Evolutionary conservation across 2,329 filamentous ascomycete genomes (phyloP).

Genomic region (Cladorrhinum sp.): DNA sequence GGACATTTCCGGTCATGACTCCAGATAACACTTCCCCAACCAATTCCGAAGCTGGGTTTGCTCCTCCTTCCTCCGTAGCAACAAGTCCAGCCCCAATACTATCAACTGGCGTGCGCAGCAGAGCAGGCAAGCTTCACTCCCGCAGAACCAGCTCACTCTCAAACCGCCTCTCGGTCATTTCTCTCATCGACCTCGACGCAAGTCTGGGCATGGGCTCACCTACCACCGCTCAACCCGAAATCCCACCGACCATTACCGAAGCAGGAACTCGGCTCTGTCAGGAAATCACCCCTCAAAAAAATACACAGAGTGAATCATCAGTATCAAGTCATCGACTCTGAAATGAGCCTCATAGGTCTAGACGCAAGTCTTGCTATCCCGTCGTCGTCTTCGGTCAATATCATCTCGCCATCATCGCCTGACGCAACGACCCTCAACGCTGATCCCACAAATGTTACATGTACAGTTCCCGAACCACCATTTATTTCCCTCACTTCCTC

Average conservation of each 20-base stretch:
- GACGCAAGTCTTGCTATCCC: background rate
- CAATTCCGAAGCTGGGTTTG: slow-evolving; percentile 44
- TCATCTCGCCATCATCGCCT: background rate
- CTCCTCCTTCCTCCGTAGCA: slow-evolving; percentile 42
- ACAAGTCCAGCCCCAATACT: slow-evolving; percentile 22
- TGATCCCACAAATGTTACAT: background rate
- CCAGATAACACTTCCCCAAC: slow-evolving; percentile 43
- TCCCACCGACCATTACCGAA: background rate
- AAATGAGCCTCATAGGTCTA: background rate
- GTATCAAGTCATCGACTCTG: background rate
- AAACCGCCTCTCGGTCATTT: background rate
- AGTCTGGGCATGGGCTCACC: slow-evolving; percentile 21
- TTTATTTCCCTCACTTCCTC: background rate
- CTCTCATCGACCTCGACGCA: slow-evolving; percentile 37
- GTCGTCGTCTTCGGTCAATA: background rate
- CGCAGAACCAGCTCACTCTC: background rate
- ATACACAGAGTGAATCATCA: background rate
- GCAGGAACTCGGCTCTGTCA: background rate
- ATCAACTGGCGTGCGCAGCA: background rate
- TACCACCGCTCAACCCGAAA: background rate
- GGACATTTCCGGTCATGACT: slow-evolving; percentile 52
- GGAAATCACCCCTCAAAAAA: background rate
- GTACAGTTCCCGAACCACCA: background rate
- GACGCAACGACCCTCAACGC: background rate
- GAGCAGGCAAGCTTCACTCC: background rate